These are phyloP conservation scores for Papiliotrema terrestris DNA, from an alignment of 1,284 basidiomycete genomes.

Conservation along the genomic window DNA sequence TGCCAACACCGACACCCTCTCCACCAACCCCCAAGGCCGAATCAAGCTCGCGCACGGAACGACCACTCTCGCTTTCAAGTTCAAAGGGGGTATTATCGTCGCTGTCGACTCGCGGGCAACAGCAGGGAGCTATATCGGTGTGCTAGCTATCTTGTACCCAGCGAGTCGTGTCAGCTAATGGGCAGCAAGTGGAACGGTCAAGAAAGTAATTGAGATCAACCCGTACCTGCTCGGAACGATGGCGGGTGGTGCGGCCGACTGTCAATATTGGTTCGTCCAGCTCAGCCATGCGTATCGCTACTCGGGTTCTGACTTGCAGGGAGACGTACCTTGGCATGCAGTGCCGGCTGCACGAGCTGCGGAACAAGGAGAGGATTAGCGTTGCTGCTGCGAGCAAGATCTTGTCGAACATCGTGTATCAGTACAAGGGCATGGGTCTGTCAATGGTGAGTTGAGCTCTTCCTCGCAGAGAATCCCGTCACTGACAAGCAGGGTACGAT, in stretches of 20 bases:
- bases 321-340: conserved; percentile 99
- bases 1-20: conserved; percentile 87
- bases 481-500: conserved; percentile 74
- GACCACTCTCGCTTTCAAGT: conserved; percentile 96
- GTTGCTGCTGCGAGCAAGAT: conserved; percentile 98
- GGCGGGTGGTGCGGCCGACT: conserved; percentile 90
- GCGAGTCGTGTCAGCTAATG: background rate
- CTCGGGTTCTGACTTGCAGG: conserved; percentile 50
- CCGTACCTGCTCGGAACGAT: conserved; percentile 97
- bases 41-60: conserved; percentile 99
- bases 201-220: conserved; percentile 99
- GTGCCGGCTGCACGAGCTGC: conserved; percentile 92
- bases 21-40: conserved; percentile 77
- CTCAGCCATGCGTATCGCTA: conserved; percentile 44
- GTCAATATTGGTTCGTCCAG: conserved; percentile 48
- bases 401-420: conserved; percentile 93
- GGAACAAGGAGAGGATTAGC: conserved; percentile 96
- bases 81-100: conserved; percentile 94
- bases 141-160: conserved; percentile 29
- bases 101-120: conserved; percentile 97
- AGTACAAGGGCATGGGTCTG: conserved; percentile 98
- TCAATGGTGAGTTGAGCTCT: conserved; percentile 71
- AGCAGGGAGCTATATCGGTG: conserved; percentile 93
- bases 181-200: conserved; percentile 89
- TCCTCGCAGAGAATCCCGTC: background rate